These are phyloP conservation scores for Globisporangium orthogonon DNA, from an alignment of 352 stramenopile species.

Conservation along the genomic window DNA sequence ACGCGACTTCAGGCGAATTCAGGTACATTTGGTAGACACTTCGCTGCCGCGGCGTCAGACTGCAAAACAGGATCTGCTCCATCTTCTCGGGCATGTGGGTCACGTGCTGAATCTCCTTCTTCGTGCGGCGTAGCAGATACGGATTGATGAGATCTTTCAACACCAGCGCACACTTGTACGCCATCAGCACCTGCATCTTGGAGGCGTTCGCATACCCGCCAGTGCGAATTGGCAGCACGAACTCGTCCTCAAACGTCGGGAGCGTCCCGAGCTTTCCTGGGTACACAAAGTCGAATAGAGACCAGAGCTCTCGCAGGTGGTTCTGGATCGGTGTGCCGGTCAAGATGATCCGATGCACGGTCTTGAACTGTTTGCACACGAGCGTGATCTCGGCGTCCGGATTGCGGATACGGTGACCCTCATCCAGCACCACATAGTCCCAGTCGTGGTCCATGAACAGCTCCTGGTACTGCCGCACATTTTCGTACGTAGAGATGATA, in stretches of 20 bases:
- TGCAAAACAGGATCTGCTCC: conserved; percentile 98
- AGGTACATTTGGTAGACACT: conserved; percentile 91
- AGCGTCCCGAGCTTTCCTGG: conserved; percentile 96
- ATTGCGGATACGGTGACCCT: conserved; percentile 99
- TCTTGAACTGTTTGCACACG: conserved; percentile 90
- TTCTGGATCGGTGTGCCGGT: conserved; percentile 93
- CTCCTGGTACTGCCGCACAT: conserved; percentile 87
- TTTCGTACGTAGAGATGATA: conserved; percentile 97
- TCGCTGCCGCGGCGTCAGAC: conserved; percentile 85
- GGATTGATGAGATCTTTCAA: conserved; percentile 96
- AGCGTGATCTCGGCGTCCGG: conserved; percentile 95
- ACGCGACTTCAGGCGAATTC: conserved; percentile 88
- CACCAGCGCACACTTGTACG: conserved; percentile 95
- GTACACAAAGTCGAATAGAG: conserved; percentile 99
- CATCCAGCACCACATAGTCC: conserved; percentile 98
- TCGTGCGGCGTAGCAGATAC: conserved; percentile 93
- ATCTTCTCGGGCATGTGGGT: conserved; percentile 95
- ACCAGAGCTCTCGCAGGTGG: conserved; percentile 96
- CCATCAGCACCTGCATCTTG: conserved; percentile 94
- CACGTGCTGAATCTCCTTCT: conserved; percentile 93
- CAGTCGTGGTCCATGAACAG: conserved; percentile 90
- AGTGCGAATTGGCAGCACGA: conserved; percentile 94
- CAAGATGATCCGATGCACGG: conserved; percentile 90
- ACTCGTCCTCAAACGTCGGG: conserved; percentile 96
- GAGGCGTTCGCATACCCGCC: conserved; percentile 91